phyloP scores from a whole-genome alignment of 2,329 filamentous ascomycete genomes.

The Alternaria postmessia region DNA sequence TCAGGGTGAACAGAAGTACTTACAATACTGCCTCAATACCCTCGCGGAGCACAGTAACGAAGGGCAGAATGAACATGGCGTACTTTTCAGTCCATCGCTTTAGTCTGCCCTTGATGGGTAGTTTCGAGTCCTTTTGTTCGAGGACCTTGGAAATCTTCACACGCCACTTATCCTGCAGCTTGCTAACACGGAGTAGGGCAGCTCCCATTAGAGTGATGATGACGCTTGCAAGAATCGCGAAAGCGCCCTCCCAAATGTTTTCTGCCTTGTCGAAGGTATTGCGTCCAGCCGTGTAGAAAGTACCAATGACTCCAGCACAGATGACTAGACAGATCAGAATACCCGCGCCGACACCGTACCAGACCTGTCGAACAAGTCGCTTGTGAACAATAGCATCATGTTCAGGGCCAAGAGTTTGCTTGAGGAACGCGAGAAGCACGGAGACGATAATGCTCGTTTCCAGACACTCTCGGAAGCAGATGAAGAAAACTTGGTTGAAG shows the following conservation, averaged over 20 bases:
- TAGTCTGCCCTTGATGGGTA: conserved; percentile 56
- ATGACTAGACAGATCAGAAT: conserved; percentile 71
- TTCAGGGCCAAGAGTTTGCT: conserved; percentile 76
- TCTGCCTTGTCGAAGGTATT: conserved; percentile 74
- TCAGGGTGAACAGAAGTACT: conserved; percentile 7
- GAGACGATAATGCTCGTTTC: conserved; percentile 87
- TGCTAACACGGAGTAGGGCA: conserved; percentile 80
- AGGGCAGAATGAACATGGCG: conserved; percentile 84
- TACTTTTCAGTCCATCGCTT: conserved; percentile 78
- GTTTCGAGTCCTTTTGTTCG: conserved; percentile 60
- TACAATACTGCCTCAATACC: conserved; percentile 82
- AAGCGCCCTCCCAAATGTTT: conserved; percentile 82
- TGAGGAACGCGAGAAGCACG: conserved; percentile 84
- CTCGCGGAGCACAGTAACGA: conserved; percentile 86
- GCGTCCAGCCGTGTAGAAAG: conserved; percentile 69
- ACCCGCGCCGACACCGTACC: conserved; percentile 71
- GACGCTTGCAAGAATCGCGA: conserved; percentile 75
- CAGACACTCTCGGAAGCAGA: conserved; percentile 85
- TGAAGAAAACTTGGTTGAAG: conserved; percentile 73
- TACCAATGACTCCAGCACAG: conserved; percentile 72
- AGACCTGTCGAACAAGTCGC: conserved; percentile 71
- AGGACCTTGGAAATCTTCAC: conserved; percentile 78
- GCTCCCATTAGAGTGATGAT: conserved; percentile 86
- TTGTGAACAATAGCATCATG: conserved; percentile 71
- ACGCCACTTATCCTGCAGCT: conserved; percentile 88